Base-by-base conservation (phyloP, 2,329 filamentous ascomycete genomes). In the Alternaria ethzedia region DNA sequence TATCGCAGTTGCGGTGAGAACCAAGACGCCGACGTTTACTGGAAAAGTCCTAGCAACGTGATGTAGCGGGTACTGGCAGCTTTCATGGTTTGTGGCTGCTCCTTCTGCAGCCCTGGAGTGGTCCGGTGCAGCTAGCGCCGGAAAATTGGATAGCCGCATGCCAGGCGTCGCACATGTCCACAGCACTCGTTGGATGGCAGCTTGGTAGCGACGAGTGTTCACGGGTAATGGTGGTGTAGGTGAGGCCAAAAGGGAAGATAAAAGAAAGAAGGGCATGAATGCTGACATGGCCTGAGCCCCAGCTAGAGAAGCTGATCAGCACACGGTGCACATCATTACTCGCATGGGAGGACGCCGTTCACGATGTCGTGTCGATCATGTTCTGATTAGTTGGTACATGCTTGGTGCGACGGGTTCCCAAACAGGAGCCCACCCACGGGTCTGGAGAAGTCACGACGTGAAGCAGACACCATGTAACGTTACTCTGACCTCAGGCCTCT, bases 381-480 rank as follows among this genome's bases (percentile, higher is more conserved):
- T 54, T 43, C 44, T 32, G 57, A 43, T 51, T 49, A 23, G 46
- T 12, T 49, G 28, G 5, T 32, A 13, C 45, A 30, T 36, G 64
- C 28, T 51, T 57, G 61, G 54, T 52, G 57, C 54, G 50, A 60
- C 58, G 44, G 21, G 45, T 45, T 36, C 23, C 36, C 47, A 52
- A 54, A 52, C 57, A 54, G 25, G 44, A 54, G 30, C 23, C 50
- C 45, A 55, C 36, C 52, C 49, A 56, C 23, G 23, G 36, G 10
- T 13, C 28, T 32, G 57, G 59, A 61, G 51, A 50, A 43, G 21
- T 36, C 20, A 52, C 51, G 32, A 47, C 26, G 12, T 44, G 23
- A 30, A 36, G 32, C 25, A 49, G 43, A 26, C 44, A 36, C 57
- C 60, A 68, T 68, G 66, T 66, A 64, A 68, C 66, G 64, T 66